Conservation (phyloP, 225 moss, liverwort and hornwort species). For the Straminergon stramineum region DNA sequence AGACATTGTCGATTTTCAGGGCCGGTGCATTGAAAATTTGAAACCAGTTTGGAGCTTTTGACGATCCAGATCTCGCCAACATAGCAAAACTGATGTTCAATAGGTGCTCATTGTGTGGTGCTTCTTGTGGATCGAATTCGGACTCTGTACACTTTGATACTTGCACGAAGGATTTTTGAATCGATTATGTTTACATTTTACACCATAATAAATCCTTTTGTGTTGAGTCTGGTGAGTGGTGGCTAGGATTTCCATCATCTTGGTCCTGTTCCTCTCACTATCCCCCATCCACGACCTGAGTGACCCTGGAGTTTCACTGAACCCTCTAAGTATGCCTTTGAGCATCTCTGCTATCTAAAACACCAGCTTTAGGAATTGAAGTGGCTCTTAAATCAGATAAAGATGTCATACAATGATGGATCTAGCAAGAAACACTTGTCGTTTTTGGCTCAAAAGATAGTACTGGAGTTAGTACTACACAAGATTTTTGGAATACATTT, state of each 20-base stretch:
- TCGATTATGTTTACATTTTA: not conserved
- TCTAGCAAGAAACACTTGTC: no score
- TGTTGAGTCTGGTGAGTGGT: not conserved
- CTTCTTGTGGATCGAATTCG: not conserved
- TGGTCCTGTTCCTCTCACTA: not conserved
- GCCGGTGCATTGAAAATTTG: not conserved
- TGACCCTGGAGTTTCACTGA: not conserved
- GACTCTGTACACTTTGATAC: not conserved
- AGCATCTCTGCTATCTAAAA: not conserved
- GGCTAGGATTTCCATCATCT: not conserved
- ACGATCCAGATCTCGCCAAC: no score
- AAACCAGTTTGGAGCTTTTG: not conserved
- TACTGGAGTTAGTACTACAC: no score
- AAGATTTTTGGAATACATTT: no score
- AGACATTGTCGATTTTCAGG: not conserved
- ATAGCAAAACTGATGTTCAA: not conserved
- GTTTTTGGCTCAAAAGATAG: no score
- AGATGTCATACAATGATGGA: not conserved
- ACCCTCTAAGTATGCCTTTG: not conserved
- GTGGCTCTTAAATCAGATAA: not conserved
- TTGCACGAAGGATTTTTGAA: not conserved
- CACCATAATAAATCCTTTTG: not conserved
- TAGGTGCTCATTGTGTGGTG: not conserved
- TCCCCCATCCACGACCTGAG: not conserved
- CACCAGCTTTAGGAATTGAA: not conserved